phyloP scores from a whole-genome alignment of 1,139 yeast genomes.

The Barnettozyma hawaiiensis region DNA sequence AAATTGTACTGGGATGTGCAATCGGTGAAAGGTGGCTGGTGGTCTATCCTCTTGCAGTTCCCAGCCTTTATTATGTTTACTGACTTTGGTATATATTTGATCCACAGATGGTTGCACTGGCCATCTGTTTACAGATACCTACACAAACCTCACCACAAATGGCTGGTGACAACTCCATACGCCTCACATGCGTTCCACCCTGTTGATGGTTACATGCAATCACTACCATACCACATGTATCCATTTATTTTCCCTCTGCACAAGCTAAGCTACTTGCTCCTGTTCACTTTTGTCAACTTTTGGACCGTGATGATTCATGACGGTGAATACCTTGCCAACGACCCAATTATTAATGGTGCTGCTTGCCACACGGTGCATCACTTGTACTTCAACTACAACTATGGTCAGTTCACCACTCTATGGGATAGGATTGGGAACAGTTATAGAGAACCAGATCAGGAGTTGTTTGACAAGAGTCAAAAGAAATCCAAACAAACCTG shows the following conservation, averaged over 20 bases:
- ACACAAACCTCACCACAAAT: slow-evolving; percentile 99
- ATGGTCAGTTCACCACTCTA: slow-evolving; percentile 95
- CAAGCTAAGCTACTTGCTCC: slow-evolving; percentile 70
- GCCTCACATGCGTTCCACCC: slow-evolving; percentile 99
- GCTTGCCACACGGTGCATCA: slow-evolving; percentile 98
- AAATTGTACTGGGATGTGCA: slow-evolving; percentile 62
- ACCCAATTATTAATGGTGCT: slow-evolving; percentile 92
- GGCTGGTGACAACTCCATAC: slow-evolving; percentile 98
- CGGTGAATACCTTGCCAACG: slow-evolving; percentile 90
- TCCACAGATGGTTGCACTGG: slow-evolving; percentile 92
- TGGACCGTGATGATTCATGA: slow-evolving; percentile 99
- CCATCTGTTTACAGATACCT: slow-evolving; percentile 77
- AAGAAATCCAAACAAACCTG: slow-evolving; percentile 58
- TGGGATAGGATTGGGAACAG: slow-evolving; percentile 97
- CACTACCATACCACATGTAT: slow-evolving; percentile 85
- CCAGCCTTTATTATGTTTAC: slow-evolving; percentile 85
- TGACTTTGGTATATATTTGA: slow-evolving; percentile 84
- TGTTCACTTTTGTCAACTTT: slow-evolving; percentile 87
- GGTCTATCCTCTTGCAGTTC: slow-evolving; percentile 56
- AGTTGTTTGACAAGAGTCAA: slow-evolving; percentile 63
- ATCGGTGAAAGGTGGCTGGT: slow-evolving; percentile 65
- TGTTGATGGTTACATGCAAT: slow-evolving; percentile 89
- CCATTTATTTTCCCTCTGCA: slow-evolving; percentile 91
- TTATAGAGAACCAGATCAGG: slow-evolving; percentile 86
- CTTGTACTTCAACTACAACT: slow-evolving; percentile 92